A percentile compares a stretch with the other conserved stretches of the same genome.
These are phyloP conservation scores for Mycena venus DNA, from an alignment of 768 basidiomycete species.

Conservation along the genomic window DNA sequence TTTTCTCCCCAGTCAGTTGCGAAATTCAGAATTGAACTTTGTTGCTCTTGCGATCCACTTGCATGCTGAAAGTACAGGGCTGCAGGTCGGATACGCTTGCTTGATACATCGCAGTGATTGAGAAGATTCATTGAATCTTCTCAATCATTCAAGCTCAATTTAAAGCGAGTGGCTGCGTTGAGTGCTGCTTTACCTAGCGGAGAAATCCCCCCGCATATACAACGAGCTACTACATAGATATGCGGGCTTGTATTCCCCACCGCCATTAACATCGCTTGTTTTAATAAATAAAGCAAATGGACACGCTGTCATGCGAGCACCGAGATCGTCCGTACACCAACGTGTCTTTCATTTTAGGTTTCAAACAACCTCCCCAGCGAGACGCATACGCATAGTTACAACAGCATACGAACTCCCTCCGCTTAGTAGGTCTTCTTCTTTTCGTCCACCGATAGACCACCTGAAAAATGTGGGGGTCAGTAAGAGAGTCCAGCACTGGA, in stretches of 20 bases:
- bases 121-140: too few species aligned
- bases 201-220: too few species aligned
- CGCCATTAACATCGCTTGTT: not conserved
- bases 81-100: too few species aligned
- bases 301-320: not conserved
- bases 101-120: too few species aligned
- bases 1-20: too few species aligned
- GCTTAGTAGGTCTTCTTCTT: slow-evolving; percentile 95
- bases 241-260: not conserved
- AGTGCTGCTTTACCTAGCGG: too few species aligned
- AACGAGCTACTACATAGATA: not conserved
- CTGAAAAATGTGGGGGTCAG: slow-evolving; percentile 48
- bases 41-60: too few species aligned
- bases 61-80: too few species aligned
- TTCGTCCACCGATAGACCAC: slow-evolving; percentile 97
- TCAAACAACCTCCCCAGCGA: not conserved
- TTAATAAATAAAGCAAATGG: slow-evolving; percentile 2
- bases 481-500: not conserved
- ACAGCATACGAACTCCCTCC: not conserved
- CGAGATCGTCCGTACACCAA: not conserved
- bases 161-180: too few species aligned
- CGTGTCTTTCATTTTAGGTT: slow-evolving; percentile 8
- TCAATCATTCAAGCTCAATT: too few species aligned
- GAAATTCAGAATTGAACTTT: too few species aligned
- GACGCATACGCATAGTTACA: slow-evolving; percentile 16